Conservation (phyloP, 257 asterid genomes). For the Solanum piurae region DNA sequence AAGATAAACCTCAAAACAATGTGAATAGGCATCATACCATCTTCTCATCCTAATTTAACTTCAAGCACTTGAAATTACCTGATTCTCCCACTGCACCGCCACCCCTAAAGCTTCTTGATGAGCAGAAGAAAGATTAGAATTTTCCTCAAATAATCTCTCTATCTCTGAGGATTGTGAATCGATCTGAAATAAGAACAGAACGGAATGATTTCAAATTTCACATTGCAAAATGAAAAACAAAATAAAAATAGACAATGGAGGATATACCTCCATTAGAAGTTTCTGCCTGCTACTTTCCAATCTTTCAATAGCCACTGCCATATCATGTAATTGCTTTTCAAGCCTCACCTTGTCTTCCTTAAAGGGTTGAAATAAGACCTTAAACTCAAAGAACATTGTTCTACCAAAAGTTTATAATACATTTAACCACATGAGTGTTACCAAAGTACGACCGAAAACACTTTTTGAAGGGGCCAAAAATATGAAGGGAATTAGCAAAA, state of each 20-base stretch:
- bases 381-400: neutral
- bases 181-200: constrained; percentile 36
- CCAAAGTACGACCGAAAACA: neutral
- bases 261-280: constrained; percentile 70
- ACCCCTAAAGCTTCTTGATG: constrained; percentile 69
- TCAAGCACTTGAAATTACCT: constrained; percentile 35
- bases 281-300: constrained; percentile 86
- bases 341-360: constrained; percentile 88
- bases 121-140: constrained; percentile 61
- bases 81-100: constrained; percentile 77
- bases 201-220: constrained; percentile 10
- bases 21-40: neutral
- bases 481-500: neutral
- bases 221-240: neutral
- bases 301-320: constrained; percentile 91
- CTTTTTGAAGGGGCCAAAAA: neutral
- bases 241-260: neutral
- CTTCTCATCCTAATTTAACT: neutral
- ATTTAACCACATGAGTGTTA: neutral
- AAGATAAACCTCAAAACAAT: neutral
- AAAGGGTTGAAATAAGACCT: neutral
- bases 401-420: neutral
- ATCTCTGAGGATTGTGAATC: constrained; percentile 97
- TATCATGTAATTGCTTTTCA: constrained; percentile 87
- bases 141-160: constrained; percentile 87